Evolutionary conservation across 345 rosid species (phyloP).

Genomic region (Erysimum cheiranthoides): DNA sequence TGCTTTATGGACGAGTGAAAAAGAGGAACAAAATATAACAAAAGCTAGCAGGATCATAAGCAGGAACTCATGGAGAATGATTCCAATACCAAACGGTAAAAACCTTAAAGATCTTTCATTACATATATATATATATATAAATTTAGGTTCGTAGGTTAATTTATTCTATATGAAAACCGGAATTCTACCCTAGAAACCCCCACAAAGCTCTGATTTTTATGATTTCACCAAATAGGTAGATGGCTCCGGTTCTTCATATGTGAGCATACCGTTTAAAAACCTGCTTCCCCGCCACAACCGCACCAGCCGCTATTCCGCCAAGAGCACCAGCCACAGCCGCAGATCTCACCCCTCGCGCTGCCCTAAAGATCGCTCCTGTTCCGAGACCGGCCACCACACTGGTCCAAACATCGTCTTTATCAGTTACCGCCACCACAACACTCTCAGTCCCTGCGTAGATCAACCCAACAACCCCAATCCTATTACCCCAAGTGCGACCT

Average conservation of each 20-base stretch:
- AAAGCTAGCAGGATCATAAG: constrained; percentile 7
- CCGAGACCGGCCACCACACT: constrained; percentile 86
- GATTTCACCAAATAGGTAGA: constrained; percentile 2
- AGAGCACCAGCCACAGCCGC: constrained; percentile 93
- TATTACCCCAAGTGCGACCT: constrained; percentile 78
- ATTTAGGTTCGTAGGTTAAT: constrained; percentile 3
- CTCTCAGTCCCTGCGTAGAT: constrained; percentile 81
- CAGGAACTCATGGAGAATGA: constrained; percentile 29
- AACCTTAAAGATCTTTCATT: background rate
- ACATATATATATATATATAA: constrained; percentile 17
- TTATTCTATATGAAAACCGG: background rate
- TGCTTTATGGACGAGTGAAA: background rate
- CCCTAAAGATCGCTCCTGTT: constrained; percentile 82
- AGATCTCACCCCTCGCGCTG: constrained; percentile 88
- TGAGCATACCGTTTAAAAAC: constrained; percentile 72
- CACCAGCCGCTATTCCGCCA: constrained; percentile 81
- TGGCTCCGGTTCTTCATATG: constrained; percentile 45
- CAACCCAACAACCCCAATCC: constrained; percentile 74
- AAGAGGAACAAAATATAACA: background rate
- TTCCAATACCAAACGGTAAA: constrained; percentile 10
- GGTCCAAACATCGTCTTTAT: constrained; percentile 87
- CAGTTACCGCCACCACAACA: constrained; percentile 62
- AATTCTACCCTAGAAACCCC: constrained; percentile 18
- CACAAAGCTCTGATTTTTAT: constrained; percentile 25
- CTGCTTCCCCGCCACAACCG: constrained; percentile 78